A percentile compares a stretch with the other conserved stretches of the same genome.
Evolutionary conservation across 371 early-diverging fungal genomes (phyloP).

Genomic region (Circinella umbellata): DNA sequence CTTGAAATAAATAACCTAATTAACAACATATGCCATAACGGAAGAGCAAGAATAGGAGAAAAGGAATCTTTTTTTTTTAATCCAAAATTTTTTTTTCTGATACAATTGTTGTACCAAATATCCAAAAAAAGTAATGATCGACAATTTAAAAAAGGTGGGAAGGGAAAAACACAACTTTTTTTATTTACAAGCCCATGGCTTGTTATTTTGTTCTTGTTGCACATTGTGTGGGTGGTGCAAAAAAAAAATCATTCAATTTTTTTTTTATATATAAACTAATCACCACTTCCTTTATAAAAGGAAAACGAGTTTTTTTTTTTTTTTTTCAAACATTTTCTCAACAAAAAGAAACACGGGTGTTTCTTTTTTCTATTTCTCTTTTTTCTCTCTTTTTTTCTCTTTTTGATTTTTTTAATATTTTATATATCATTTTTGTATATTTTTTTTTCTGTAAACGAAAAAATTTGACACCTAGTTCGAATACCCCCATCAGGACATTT

Average conservation of each 20-base stretch:
- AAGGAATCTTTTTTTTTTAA: too few relatives aligned
- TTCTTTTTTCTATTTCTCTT: neutral
- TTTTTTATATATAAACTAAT: too few relatives aligned
- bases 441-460: neutral
- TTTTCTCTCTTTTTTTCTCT: neutral
- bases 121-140: slow-evolving; percentile 1
- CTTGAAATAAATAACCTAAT: too few relatives aligned
- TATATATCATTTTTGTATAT: neutral
- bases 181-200: slow-evolving; percentile 6
- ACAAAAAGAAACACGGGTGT: neutral
- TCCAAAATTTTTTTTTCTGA: too few relatives aligned
- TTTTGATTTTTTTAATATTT: neutral
- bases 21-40: too few relatives aligned
- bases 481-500: too few relatives aligned
- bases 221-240: neutral
- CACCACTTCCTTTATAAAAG: neutral
- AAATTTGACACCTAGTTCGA: too few relatives aligned
- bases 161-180: neutral
- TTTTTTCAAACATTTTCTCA: neutral
- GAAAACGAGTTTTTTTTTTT: neutral
- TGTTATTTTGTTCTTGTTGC: slow-evolving; percentile 3
- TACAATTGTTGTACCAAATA: neutral
- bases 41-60: too few relatives aligned
- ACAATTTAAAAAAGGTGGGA: neutral
- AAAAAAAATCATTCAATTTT: neutral